Evolutionary conservation across 768 basidiomycete species (phyloP).

Genomic region (Suillus decipiens): DNA sequence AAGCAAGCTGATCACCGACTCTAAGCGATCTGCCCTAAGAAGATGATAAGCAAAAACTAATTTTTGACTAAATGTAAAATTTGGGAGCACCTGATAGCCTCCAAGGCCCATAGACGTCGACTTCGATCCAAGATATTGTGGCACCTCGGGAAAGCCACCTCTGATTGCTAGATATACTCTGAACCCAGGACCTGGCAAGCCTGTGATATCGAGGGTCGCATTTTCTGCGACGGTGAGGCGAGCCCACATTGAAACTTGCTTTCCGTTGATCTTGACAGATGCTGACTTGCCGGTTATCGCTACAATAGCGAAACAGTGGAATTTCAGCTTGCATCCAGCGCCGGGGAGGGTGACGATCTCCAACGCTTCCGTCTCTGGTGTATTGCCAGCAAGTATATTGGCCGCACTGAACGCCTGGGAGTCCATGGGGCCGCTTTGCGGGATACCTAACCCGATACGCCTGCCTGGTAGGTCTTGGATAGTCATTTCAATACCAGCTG

Average conservation of each 20-base stretch:
- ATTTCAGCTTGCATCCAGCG: conserved; percentile 46
- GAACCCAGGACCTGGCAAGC: conserved; percentile 40
- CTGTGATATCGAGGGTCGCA: conserved; percentile 42
- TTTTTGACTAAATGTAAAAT: neutral
- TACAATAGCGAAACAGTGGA: conserved; percentile 49
- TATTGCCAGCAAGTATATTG: conserved; percentile 61
- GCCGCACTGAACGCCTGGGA: conserved; percentile 53
- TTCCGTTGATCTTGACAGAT: conserved; percentile 43
- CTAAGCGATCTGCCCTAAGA: conserved; percentile 51
- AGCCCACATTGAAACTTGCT: conserved; percentile 47
- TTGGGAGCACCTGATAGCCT: conserved; percentile 50
- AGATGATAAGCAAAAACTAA: conserved; percentile 13
- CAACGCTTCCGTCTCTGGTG: conserved; percentile 48
- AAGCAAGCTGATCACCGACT: conserved; percentile 50
- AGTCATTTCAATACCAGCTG: conserved; percentile 55
- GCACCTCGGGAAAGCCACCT: conserved; percentile 62
- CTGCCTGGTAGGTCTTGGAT: conserved; percentile 63
- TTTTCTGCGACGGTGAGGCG: conserved; percentile 47
- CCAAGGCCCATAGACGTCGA: conserved; percentile 64
- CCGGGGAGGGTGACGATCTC: conserved; percentile 54
- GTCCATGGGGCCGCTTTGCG: conserved; percentile 68
- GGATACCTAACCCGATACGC: conserved; percentile 55
- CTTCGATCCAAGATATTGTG: conserved; percentile 61
- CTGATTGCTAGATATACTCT: conserved; percentile 56
- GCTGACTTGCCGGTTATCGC: conserved; percentile 57